phyloP scores from a whole-genome alignment of 306 rosid species.

The Sicyos baderoa region DNA sequence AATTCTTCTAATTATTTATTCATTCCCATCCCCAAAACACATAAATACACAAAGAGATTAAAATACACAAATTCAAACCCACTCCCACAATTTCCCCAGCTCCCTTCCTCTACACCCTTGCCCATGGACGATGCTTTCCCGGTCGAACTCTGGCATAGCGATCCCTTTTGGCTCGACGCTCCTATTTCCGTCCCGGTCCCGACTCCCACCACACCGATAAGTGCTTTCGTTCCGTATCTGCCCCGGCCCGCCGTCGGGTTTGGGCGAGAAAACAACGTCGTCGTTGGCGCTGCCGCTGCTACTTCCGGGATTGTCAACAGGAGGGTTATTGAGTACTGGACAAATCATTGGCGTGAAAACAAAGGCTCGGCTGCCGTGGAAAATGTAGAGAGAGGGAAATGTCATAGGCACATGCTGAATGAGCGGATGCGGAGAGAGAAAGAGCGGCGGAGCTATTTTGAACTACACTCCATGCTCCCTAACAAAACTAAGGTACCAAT shows the following conservation, averaged over 20 bases:
- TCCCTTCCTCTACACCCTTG: too few relatives aligned
- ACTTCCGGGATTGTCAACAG: slow-evolving; percentile 27
- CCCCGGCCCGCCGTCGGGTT: slow-evolving; percentile 17
- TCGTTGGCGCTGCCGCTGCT: too few relatives aligned
- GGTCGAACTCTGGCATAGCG: slow-evolving; percentile 31
- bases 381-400: slow-evolving; percentile 34
- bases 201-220: slow-evolving; percentile 17
- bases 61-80: neutral
- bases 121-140: slow-evolving; percentile 31
- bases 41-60: neutral
- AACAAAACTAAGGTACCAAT: slow-evolving; percentile 53
- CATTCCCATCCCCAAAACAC: neutral
- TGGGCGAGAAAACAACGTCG: neutral
- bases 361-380: neutral
- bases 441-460: slow-evolving; percentile 41
- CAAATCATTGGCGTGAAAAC: slow-evolving; percentile 17
- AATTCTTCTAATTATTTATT: neutral
- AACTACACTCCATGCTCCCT: slow-evolving; percentile 54
- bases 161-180: slow-evolving; percentile 31
- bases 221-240: slow-evolving; percentile 42
- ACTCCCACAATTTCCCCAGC: too few relatives aligned
- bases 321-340: slow-evolving; percentile 38
- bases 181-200: slow-evolving; percentile 9
- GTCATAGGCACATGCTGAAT: slow-evolving; percentile 52
- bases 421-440: slow-evolving; percentile 72